Conservation (phyloP, 2,329 filamentous ascomycete species). For the Coniochaeta sp. region DNA sequence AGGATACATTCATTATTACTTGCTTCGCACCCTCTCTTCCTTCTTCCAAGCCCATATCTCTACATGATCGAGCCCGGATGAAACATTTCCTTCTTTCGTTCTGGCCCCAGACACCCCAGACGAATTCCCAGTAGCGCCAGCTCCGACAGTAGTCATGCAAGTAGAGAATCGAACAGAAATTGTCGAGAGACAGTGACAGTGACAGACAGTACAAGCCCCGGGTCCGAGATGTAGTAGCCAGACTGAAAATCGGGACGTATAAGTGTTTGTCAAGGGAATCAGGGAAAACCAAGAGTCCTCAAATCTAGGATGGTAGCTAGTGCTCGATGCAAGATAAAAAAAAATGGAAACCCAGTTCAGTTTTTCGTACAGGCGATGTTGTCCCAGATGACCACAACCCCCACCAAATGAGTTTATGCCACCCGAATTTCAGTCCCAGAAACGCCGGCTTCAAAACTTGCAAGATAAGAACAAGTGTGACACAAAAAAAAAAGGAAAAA, state of each 20-base stretch:
- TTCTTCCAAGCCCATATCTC: not conserved
- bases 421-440: not conserved
- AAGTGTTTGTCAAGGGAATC: conserved; percentile 7
- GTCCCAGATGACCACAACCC: conserved; percentile 1
- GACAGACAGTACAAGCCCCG: not conserved
- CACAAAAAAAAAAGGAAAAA: not conserved
- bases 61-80: not conserved
- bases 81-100: not conserved
- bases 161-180: not conserved
- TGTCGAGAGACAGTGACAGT: not conserved
- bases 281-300: conserved; percentile 8
- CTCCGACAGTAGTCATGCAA: not conserved
- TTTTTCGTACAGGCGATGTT: not conserved
- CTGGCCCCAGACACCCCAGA: not conserved
- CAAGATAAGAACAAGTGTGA: not conserved
- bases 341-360: not conserved
- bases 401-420: not conserved
- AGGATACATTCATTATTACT: not conserved
- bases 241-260: not conserved
- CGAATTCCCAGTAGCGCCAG: not conserved
- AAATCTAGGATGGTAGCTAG: not conserved
- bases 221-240: not conserved
- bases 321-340: not conserved
- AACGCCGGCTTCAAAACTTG: not conserved
- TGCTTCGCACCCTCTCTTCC: not conserved